Base-by-base conservation (phyloP, 169 alveolate genomes). In the Plasmodium berghei region DNA sequence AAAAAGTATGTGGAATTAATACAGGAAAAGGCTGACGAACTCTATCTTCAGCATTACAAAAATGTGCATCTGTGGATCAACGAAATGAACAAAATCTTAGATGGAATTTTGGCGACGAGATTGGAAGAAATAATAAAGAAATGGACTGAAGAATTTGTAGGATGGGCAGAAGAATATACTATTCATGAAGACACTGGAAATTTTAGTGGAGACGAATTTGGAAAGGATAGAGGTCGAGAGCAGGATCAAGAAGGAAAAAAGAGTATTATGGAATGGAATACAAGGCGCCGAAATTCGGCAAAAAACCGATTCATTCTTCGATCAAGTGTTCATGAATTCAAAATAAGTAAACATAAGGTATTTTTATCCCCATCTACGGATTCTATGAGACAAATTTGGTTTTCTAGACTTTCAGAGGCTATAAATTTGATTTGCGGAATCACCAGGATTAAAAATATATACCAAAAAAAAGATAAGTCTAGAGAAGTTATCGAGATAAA, bases 31-130 rank as follows among this genome's bases (percentile, higher is more conserved):
- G 93, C 93, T 52, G 95, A 92, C 42, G 95, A 96, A 46, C 91
- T 97, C 20, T 92, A 77, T 26, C 91, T 95, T 56, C 94, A 94
- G 72, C 96, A 93, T 73, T 95, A 88, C 62, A 95, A 97, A 46
- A 96, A 96, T 87, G 87, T 96, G 4, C 94, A 94, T 61, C 73
- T 93, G 22, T 97, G 98, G 98, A 97, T 96, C n/a, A 93, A 94
- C 16, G 97, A 94, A 64, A 72, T 96, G 2, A 97, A 96, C 73
- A 45, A 56, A 24, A 92, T 94, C 87, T 93, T 97, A 88, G 97
- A 96, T 89, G 77, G 61, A 12, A 96, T 96, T 24, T 87, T 97
- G 56, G 69, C 93, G 18, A 89, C 88, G 14, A 91, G 96, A 83
- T 64, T 95, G n/a, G 94, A 93, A 48, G 96, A 94, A 42, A 61